These are phyloP conservation scores for Elsinoe perseae DNA, from an alignment of 2,329 filamentous ascomycete genomes.

Conservation along the genomic window DNA sequence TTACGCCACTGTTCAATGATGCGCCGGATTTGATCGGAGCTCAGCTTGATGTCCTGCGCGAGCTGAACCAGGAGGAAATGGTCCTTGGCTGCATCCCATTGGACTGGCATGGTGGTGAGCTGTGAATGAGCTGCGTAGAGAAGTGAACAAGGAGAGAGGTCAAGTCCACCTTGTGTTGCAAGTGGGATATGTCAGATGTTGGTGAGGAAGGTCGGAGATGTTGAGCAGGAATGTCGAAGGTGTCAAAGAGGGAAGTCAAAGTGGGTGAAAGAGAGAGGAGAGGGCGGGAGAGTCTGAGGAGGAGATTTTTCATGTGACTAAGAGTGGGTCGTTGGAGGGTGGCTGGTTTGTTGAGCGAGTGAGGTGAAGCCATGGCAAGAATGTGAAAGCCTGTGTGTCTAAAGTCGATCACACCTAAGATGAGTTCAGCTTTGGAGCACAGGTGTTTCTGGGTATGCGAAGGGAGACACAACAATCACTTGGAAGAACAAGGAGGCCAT, in stretches of 20 bases:
- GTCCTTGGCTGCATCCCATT: constrained; percentile 18
- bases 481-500: too few species aligned
- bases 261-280: neutral
- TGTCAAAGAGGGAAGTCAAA: neutral
- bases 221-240: neutral
- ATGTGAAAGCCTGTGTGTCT: neutral
- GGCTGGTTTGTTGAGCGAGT: neutral
- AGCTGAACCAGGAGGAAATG: constrained; percentile 16
- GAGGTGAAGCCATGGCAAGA: neutral
- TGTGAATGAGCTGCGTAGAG: neutral
- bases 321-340: neutral
- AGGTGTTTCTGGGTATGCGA: too few species aligned
- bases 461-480: neutral
- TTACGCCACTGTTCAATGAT: constrained; percentile 18
- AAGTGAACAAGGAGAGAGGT: too few species aligned
- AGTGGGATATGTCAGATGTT: neutral
- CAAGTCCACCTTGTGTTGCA: too few species aligned
- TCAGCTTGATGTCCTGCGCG: constrained; percentile 15
- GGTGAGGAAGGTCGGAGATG: neutral
- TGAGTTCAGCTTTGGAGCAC: too few species aligned
- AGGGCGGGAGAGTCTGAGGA: neutral
- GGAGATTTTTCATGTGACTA: neutral
- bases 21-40: neutral
- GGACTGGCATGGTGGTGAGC: constrained; percentile 17
- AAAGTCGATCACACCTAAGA: too few species aligned